Evolutionary conservation across 306 rosid species (phyloP).

Genomic region (Dalbergia oliveri): DNA sequence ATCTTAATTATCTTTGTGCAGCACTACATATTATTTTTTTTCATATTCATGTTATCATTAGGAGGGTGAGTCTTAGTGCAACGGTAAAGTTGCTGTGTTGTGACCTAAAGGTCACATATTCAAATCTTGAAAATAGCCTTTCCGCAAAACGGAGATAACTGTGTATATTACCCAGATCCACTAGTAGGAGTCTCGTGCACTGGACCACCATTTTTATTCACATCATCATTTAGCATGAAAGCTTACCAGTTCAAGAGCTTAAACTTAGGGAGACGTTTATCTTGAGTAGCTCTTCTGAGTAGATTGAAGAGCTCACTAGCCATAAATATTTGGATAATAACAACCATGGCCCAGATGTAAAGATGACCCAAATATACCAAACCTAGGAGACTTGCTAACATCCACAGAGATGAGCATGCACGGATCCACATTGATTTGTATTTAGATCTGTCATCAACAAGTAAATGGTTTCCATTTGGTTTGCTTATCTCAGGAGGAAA

Average conservation of each 20-base stretch:
- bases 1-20: slow-evolving; percentile 39
- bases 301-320: slow-evolving; percentile 94
- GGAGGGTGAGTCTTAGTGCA: no score
- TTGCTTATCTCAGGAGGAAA: slow-evolving; percentile 62
- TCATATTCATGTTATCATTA: neutral
- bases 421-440: slow-evolving; percentile 91
- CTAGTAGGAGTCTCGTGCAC: no score
- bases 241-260: slow-evolving; percentile 88
- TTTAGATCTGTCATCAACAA: slow-evolving; percentile 73
- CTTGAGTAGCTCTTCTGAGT: slow-evolving; percentile 78
- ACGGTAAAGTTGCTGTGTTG: no score
- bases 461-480: slow-evolving; percentile 74
- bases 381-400: slow-evolving; percentile 76
- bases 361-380: slow-evolving; percentile 90
- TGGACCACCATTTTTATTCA: no score
- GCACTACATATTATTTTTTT: neutral
- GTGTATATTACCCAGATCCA: no score
- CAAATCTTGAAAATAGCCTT: no score
- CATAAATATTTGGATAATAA: slow-evolving; percentile 91
- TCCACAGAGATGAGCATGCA: slow-evolving; percentile 88
- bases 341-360: slow-evolving; percentile 86
- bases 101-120: no score
- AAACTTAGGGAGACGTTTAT: slow-evolving; percentile 79
- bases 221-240: neutral
- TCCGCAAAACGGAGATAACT: no score